Percentiles rank a stretch among this genome's conserved stretches.
Conservation (phyloP, 495 filamentous ascomycete species). For the Cladorrhinum samala region DNA sequence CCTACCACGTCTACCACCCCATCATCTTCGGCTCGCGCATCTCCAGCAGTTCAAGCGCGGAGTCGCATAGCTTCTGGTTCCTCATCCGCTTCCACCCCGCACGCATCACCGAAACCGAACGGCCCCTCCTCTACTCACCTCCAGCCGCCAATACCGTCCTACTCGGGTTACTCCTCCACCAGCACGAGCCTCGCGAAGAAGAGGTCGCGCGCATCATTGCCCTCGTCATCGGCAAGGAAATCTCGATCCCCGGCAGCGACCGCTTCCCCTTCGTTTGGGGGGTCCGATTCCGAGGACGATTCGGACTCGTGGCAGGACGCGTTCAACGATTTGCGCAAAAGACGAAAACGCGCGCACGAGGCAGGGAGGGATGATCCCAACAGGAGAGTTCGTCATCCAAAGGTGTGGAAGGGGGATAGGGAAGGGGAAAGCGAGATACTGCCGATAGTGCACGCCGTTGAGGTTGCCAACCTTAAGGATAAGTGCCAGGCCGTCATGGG, state of each 20-base stretch:
- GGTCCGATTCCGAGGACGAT: constrained; percentile 25
- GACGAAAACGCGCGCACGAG: constrained; percentile 22
- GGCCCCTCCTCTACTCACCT: background rate
- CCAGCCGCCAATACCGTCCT: background rate
- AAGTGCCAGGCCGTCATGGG: constrained; percentile 43
- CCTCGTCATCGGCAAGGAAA: constrained; percentile 26
- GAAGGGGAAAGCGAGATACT: constrained; percentile 25
- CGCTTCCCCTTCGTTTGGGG: constrained; percentile 10
- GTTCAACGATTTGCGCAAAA: constrained; percentile 27
- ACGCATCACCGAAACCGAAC: background rate
- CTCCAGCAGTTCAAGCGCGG: background rate
- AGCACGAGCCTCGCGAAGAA: background rate
- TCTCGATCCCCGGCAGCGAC: constrained; percentile 5
- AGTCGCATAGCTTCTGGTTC: background rate
- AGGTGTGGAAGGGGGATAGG: constrained; percentile 50
- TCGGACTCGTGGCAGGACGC: constrained; percentile 28
- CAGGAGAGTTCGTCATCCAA: constrained; percentile 54
- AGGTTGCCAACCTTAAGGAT: constrained; percentile 52
- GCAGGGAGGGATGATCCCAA: constrained; percentile 41
- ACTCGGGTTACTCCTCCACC: background rate
- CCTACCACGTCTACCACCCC: background rate
- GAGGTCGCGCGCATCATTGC: background rate
- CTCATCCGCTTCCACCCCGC: background rate
- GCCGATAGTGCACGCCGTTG: constrained; percentile 57
- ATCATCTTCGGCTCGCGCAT: background rate